A percentile compares a stretch with the other conserved stretches of the same genome.
Evolutionary conservation across 1,284 basidiomycete species (phyloP).

Genomic region (Ceratobasidium sp.): DNA sequence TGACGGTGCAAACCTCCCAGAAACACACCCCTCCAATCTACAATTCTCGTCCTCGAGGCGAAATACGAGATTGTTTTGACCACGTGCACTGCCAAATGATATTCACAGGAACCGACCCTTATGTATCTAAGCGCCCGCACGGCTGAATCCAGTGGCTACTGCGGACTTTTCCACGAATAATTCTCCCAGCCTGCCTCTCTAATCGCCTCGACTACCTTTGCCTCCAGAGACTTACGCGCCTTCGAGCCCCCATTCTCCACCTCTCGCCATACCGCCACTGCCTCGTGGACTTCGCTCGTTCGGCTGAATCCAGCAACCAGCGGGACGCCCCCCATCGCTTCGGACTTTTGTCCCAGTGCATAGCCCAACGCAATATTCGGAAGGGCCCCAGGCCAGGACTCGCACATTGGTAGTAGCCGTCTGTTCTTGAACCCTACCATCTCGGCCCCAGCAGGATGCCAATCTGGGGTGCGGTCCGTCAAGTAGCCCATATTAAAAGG

Average conservation of each 20-base stretch:
- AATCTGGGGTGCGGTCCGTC: slow-evolving; percentile 72
- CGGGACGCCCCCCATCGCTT: slow-evolving; percentile 61
- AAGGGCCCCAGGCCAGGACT: slow-evolving; percentile 59
- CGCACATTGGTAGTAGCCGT: slow-evolving; percentile 51
- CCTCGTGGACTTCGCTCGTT: slow-evolving; percentile 77
- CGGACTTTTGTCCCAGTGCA: slow-evolving; percentile 62
- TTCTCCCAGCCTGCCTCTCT: slow-evolving; percentile 64
- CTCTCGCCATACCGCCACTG: slow-evolving; percentile 72
- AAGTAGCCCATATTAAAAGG: slow-evolving; percentile 94
- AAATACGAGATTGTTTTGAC: slow-evolving; percentile 19
- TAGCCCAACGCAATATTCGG: slow-evolving; percentile 80
- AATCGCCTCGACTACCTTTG: slow-evolving; percentile 62
- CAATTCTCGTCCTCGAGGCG: slow-evolving; percentile 39
- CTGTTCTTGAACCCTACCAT: slow-evolving; percentile 59
- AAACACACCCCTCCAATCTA: slow-evolving; percentile 1
- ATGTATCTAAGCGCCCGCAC: slow-evolving; percentile 8
- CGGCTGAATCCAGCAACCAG: slow-evolving; percentile 81
- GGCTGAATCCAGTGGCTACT: slow-evolving; percentile 24
- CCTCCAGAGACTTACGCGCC: slow-evolving; percentile 63
- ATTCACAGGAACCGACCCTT: not conserved
- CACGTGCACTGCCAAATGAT: slow-evolving; percentile 27
- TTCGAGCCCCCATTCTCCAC: slow-evolving; percentile 57
- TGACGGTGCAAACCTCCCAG: slow-evolving; percentile 1
- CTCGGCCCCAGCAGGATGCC: slow-evolving; percentile 84
- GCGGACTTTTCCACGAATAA: slow-evolving; percentile 64